Evolutionary conservation across 208 protist species (phyloP).

Genomic region (Porcisia hertigi): DNA sequence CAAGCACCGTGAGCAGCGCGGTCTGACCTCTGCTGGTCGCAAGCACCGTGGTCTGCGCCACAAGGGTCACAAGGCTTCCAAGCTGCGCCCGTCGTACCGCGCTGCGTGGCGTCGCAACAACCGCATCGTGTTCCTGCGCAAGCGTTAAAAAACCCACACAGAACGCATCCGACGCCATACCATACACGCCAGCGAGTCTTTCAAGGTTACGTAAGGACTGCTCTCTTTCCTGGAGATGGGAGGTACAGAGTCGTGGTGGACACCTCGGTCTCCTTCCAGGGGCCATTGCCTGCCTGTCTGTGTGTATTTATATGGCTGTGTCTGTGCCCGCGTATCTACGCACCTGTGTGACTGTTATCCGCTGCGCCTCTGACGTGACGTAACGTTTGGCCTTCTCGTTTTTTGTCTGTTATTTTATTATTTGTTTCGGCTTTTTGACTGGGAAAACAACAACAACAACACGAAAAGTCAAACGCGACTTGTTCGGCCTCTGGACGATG

Average conservation of each 20-base stretch:
- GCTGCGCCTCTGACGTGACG: no score
- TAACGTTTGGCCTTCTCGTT: no score
- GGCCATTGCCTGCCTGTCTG: no score
- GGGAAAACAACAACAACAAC: no score
- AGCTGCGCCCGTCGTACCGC: constrained; percentile 95
- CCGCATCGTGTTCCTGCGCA: constrained; percentile 93
- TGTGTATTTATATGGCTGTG: no score
- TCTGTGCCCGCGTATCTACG: no score
- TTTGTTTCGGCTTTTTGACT: no score
- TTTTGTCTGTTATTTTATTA: no score
- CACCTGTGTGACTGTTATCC: no score
- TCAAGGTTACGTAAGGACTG: background rate
- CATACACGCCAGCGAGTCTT: background rate
- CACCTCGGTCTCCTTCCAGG: background rate
- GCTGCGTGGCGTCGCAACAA: constrained; percentile 99
- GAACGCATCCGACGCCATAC: background rate
- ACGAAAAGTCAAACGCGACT: background rate
- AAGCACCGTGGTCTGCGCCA: constrained; percentile 95
- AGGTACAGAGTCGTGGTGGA: background rate
- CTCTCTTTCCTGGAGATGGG: background rate
- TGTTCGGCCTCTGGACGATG: background rate
- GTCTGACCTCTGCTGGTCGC: constrained; percentile 97
- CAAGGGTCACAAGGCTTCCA: constrained; percentile 95
- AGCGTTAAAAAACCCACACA: constrained; percentile 13
- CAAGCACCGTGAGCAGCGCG: constrained; percentile 98